Conservation (phyloP, 495 filamentous ascomycete species). For the Penicillium salamii region DNA sequence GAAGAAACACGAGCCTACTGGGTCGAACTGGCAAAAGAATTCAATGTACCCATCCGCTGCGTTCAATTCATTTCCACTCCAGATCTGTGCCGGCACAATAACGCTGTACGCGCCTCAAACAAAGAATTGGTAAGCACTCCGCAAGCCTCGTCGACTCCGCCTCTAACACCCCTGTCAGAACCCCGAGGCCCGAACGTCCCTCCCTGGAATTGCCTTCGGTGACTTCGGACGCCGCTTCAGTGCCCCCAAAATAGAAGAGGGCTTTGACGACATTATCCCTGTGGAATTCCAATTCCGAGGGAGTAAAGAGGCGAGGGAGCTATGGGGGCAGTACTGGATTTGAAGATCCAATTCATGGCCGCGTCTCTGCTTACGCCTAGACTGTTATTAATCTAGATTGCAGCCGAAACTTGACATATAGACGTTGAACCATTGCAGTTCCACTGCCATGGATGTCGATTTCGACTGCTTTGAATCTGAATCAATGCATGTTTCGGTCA, state of each 20-base stretch:
- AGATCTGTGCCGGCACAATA: slow-evolving; percentile 83
- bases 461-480: background rate
- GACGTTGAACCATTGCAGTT: background rate
- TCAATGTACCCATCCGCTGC: slow-evolving; percentile 76
- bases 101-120: slow-evolving; percentile 76
- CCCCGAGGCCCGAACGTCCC: slow-evolving; percentile 69
- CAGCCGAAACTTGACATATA: background rate
- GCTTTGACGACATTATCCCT: slow-evolving; percentile 75
- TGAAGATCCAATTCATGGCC: slow-evolving; percentile 22
- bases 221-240: slow-evolving; percentile 67
- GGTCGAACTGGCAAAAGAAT: slow-evolving; percentile 67
- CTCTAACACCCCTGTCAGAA: slow-evolving; percentile 56
- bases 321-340: slow-evolving; percentile 75
- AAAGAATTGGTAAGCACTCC: slow-evolving; percentile 26
- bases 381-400: background rate
- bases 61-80: slow-evolving; percentile 74
- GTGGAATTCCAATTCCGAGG: slow-evolving; percentile 69
- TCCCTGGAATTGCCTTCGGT: slow-evolving; percentile 78
- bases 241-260: slow-evolving; percentile 70
- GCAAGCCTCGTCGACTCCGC: background rate
- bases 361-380: background rate
- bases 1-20: slow-evolving; percentile 69
- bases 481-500: background rate
- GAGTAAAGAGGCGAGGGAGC: slow-evolving; percentile 46
- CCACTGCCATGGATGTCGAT: background rate